phyloP scores from a whole-genome alignment of 2,329 filamentous ascomycete species.

The Alternaria ventricosa region DNA sequence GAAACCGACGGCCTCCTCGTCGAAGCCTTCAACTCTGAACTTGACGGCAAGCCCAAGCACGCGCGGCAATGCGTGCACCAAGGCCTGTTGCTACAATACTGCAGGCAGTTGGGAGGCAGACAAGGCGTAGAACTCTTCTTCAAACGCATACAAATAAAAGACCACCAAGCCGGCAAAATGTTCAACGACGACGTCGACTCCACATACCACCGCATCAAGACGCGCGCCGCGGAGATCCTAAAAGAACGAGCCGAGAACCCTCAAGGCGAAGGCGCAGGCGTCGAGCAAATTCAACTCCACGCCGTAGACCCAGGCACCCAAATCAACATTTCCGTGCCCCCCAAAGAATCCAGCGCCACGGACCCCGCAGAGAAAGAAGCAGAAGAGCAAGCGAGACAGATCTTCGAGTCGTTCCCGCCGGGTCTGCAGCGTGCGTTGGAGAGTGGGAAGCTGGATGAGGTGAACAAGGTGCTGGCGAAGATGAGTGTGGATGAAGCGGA shows the following conservation, averaged over 20 bases:
- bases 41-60: slow-evolving; percentile 77
- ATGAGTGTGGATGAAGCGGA: slow-evolving; percentile 91
- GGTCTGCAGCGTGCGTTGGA: slow-evolving; percentile 83
- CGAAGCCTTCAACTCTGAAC: slow-evolving; percentile 87
- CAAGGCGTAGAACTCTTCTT: slow-evolving; percentile 94
- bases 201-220: slow-evolving; percentile 83
- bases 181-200: slow-evolving; percentile 93
- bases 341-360: slow-evolving; percentile 54
- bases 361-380: slow-evolving; percentile 64
- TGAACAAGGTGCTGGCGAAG: slow-evolving; percentile 85
- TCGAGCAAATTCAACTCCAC: slow-evolving; percentile 97
- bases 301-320: slow-evolving; percentile 92
- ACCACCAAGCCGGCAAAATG: slow-evolving; percentile 87
- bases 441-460: slow-evolving; percentile 85
- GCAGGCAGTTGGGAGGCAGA: slow-evolving; percentile 83
- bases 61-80: slow-evolving; percentile 91
- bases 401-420: slow-evolving; percentile 84
- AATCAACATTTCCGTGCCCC: slow-evolving; percentile 86
- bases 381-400: slow-evolving; percentile 66
- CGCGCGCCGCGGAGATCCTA: slow-evolving; percentile 74
- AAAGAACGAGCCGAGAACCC: slow-evolving; percentile 61
- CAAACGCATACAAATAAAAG: slow-evolving; percentile 88
- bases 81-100: slow-evolving; percentile 91
- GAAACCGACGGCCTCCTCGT: slow-evolving; percentile 92
- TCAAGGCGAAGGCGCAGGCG: slow-evolving; percentile 63